phyloP scores from a whole-genome alignment of 495 filamentous ascomycete species.

The Xylaria curta region DNA sequence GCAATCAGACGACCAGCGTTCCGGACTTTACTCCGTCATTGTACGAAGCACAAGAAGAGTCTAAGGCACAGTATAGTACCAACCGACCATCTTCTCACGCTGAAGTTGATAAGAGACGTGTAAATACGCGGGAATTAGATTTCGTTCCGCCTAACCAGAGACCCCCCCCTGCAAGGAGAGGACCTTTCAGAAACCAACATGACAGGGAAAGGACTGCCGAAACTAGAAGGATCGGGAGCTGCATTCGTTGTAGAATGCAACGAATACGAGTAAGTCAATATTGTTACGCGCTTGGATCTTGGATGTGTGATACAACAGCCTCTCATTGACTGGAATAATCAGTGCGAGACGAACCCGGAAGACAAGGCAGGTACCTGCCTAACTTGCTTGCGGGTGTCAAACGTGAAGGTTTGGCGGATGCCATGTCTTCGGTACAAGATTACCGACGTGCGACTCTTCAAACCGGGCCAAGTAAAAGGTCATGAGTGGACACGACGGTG shows the following conservation, averaged over 20 bases:
- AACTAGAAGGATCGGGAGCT: slow-evolving; percentile 58
- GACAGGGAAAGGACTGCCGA: slow-evolving; percentile 54
- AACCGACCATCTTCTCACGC: slow-evolving; percentile 21
- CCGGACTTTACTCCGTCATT: slow-evolving; percentile 16
- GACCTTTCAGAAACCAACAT: slow-evolving; percentile 55
- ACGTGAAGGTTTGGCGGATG: slow-evolving; percentile 50
- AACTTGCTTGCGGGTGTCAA: slow-evolving; percentile 54
- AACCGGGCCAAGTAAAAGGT: slow-evolving; percentile 56
- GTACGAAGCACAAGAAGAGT: slow-evolving; percentile 7
- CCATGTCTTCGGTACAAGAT: slow-evolving; percentile 59
- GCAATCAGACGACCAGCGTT: slow-evolving; percentile 31
- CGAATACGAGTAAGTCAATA: slow-evolving; percentile 56
- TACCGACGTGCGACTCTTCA: slow-evolving; percentile 57
- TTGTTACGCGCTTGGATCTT: not conserved
- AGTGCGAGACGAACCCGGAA: slow-evolving; percentile 55
- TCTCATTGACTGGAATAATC: slow-evolving; percentile 21
- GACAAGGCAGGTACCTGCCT: slow-evolving; percentile 52
- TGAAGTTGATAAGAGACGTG: slow-evolving; percentile 31
- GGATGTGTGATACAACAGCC: not conserved
- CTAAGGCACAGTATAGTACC: slow-evolving; percentile 29
- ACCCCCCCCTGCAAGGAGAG: slow-evolving; percentile 48
- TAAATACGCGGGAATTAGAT: slow-evolving; percentile 34
- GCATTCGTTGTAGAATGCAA: slow-evolving; percentile 61
- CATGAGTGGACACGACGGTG: slow-evolving; percentile 61
- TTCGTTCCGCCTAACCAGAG: slow-evolving; percentile 39